phyloP scores from a whole-genome alignment of 768 basidiomycete genomes.

The Phlebiopsis flavidoalba region DNA sequence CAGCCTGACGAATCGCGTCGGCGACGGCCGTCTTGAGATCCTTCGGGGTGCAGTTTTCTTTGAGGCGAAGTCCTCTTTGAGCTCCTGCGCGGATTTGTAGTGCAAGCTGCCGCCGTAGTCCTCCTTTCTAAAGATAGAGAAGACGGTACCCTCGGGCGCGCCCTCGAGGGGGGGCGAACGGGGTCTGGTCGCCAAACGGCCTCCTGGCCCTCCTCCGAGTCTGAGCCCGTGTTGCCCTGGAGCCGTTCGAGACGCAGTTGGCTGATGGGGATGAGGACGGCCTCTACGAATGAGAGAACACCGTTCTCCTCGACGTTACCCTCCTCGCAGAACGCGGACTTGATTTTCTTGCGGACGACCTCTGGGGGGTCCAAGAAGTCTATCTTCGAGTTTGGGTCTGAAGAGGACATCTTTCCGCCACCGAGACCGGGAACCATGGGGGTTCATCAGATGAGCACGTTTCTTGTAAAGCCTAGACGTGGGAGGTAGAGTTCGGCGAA shows the following conservation, averaged over 20 bases:
- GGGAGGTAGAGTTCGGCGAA: conserved; percentile 97
- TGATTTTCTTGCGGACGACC: conserved; percentile 83
- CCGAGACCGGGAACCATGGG: conserved; percentile 94
- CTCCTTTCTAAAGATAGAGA: conserved; percentile 71
- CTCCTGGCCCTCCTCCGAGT: conserved; percentile 40
- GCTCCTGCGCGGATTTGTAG: conserved; percentile 38
- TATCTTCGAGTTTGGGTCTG: conserved; percentile 96
- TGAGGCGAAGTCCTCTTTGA: conserved; percentile 48
- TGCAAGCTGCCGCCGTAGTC: conserved; percentile 81
- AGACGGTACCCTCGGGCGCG: conserved; percentile 79
- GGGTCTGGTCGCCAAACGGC: conserved; percentile 46
- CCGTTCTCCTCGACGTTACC: conserved; percentile 88
- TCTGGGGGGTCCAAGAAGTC: conserved; percentile 92
- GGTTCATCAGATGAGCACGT: conserved; percentile 97
- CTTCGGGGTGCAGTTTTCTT: conserved; percentile 77
- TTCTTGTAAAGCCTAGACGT: conserved; percentile 86
- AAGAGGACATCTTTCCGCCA: conserved; percentile 97
- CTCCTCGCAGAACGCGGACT: conserved; percentile 90
- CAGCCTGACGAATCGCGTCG: conserved; percentile 65
- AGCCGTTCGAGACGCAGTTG: conserved; percentile 61
- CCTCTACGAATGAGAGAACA: conserved; percentile 75
- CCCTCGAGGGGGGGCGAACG: conserved; percentile 61
- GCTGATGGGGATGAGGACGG: conserved; percentile 86
- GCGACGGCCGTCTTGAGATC: conserved; percentile 82
- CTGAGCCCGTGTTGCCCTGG: conserved; percentile 38